phyloP scores from a whole-genome alignment of 352 stramenopile genomes.

The Phytopythium litorale region DNA sequence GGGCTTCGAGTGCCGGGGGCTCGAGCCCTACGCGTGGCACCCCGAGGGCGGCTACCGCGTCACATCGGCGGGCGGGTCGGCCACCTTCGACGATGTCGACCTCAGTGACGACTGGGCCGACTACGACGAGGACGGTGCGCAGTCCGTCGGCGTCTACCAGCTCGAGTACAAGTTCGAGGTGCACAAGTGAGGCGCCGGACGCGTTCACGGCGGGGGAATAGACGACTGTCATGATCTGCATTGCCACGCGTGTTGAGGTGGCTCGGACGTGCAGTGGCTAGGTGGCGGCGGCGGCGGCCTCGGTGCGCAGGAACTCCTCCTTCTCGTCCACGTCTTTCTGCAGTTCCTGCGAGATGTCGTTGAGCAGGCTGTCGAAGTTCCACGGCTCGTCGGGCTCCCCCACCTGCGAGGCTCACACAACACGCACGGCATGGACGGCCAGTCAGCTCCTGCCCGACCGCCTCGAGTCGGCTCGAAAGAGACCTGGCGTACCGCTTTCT shows the following conservation, averaged over 20 bases:
- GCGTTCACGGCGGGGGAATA: background rate
- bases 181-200: conserved; percentile 50
- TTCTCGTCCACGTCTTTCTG: conserved; percentile 78
- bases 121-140: conserved; percentile 77
- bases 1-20: conserved; percentile 81
- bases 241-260: too few species aligned
- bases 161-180: conserved; percentile 82
- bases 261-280: background rate
- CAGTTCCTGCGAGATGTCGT: conserved; percentile 78
- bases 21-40: conserved; percentile 82
- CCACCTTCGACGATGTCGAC: conserved; percentile 78
- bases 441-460: background rate
- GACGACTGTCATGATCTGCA: background rate
- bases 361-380: conserved; percentile 74
- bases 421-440: background rate
- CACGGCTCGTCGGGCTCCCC: conserved; percentile 61
- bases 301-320: conserved; percentile 52
- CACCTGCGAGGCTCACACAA: conserved; percentile 25
- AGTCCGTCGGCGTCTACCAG: conserved; percentile 74
- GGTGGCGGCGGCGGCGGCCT: conserved; percentile 14
- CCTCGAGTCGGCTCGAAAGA: background rate
- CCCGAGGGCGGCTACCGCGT: conserved; percentile 75
- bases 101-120: conserved; percentile 83
- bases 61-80: conserved; percentile 46
- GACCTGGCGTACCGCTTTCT: conserved; percentile 48